Base-by-base conservation (phyloP, 2,329 filamentous ascomycete species). In the Coniochaeta prunicola region DNA sequence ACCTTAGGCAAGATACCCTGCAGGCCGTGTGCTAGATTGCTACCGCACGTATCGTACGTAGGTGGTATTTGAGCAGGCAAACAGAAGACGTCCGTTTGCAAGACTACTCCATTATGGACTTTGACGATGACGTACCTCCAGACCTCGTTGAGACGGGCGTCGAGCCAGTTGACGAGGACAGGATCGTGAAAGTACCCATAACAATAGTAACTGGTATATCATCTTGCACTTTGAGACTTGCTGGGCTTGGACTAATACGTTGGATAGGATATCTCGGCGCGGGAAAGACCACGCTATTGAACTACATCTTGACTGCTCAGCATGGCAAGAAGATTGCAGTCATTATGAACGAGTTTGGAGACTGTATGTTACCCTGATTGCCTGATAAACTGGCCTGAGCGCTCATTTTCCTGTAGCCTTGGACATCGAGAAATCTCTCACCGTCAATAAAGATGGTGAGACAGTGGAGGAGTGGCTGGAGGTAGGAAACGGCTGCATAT, bases 251-350 rank as follows among this genome's bases (percentile, higher is more conserved):
- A 34, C 28, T 55, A 26, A 55, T 34, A 17, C 33, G 31, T 40
- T 19, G 26, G 28, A 33, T 62, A 94, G 91, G 94, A 3, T 99
- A 99, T 69, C 82, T 99, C 4, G 94, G 94, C 19, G 91, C 94
- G 9, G 94, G 94, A 19, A 99, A 99, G 74, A 97, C 93, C 0
- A 97, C 93, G 0, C 75, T 97, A 31, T 79, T 99, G 60, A 97
- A 99, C 72, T 96, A 97, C 72, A 97, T 99, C 62, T 79, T 99
- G 57, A 96, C 89, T 30, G 92, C 92, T 59, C 88, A 93, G 61
- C 94, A 99, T 80, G 93, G 93, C 72, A 97, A 97, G 80, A 96
- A 92, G 69, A 94, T 99, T 71, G 94, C 94, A 12, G 94, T 99
- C 15, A 97, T 99, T 59, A 84, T 99, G 77, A 99, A 99, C 73